Conservation (phyloP, 1,284 basidiomycete species). For the Leccinum discolor region DNA sequence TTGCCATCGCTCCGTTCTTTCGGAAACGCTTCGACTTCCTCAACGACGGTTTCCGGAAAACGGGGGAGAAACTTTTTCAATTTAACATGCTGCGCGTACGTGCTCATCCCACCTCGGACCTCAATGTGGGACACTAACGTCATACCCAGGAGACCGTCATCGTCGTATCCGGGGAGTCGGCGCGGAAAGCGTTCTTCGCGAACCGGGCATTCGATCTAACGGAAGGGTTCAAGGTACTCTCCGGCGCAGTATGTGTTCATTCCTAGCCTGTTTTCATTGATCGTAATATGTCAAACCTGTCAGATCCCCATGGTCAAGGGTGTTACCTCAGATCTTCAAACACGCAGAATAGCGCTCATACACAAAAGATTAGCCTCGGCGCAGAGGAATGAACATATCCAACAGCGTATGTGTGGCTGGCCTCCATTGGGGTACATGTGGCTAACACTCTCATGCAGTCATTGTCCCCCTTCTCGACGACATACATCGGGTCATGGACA, state of each 20-base stretch:
- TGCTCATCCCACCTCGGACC: slow-evolving; percentile 11
- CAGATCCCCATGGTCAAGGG: slow-evolving; percentile 75
- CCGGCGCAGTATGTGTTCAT: slow-evolving; percentile 60
- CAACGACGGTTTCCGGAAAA: slow-evolving; percentile 65
- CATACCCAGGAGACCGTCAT: slow-evolving; percentile 59
- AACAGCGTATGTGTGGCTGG: slow-evolving; percentile 47
- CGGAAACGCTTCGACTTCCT: slow-evolving; percentile 67
- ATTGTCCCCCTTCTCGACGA: slow-evolving; percentile 65
- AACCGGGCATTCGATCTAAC: slow-evolving; percentile 70
- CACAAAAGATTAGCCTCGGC: slow-evolving; percentile 65
- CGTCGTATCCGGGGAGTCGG: slow-evolving; percentile 70
- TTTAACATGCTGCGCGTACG: slow-evolving; percentile 59
- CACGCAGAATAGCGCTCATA: slow-evolving; percentile 58
- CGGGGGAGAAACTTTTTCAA: slow-evolving; percentile 63
- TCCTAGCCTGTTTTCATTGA: slow-evolving; percentile 5
- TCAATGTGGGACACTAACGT: slow-evolving; percentile 20
- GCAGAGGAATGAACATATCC: slow-evolving; percentile 60
- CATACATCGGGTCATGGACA: slow-evolving; percentile 55
- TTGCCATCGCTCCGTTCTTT: slow-evolving; percentile 66
- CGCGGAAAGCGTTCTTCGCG: slow-evolving; percentile 66
- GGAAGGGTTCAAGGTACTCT: slow-evolving; percentile 74
- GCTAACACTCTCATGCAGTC: slow-evolving; percentile 39
- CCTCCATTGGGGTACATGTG: slow-evolving; percentile 4
- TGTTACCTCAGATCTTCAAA: slow-evolving; percentile 67
- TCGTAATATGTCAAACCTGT: slow-evolving; percentile 8